Conservation (phyloP, 2,329 filamentous ascomycete genomes). For the Clarireedia monteithiana region DNA sequence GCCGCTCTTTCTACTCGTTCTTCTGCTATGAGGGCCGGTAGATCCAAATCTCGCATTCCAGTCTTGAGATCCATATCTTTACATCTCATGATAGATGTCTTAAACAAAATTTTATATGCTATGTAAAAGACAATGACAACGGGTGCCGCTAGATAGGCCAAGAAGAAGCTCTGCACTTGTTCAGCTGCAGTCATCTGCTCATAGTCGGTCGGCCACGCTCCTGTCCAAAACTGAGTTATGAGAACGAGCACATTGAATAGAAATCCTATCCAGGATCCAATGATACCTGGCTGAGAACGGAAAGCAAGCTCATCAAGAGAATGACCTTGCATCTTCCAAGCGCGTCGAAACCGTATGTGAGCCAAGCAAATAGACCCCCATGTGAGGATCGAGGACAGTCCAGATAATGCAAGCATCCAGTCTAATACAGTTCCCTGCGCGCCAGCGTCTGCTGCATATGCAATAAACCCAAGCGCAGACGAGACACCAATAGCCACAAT, state of each 20-base stretch:
- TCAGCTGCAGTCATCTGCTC: slow-evolving; percentile 34
- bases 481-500: slow-evolving; percentile 38
- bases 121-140: slow-evolving; percentile 62
- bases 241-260: slow-evolving; percentile 68
- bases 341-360: slow-evolving; percentile 60
- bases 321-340: slow-evolving; percentile 65
- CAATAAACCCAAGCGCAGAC: slow-evolving; percentile 34
- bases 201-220: slow-evolving; percentile 65
- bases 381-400: slow-evolving; percentile 50
- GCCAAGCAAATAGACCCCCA: slow-evolving; percentile 61
- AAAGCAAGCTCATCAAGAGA: slow-evolving; percentile 74
- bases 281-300: slow-evolving; percentile 66
- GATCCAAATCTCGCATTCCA: slow-evolving; percentile 76
- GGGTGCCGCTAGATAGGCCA: slow-evolving; percentile 62
- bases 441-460: slow-evolving; percentile 44
- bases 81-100: slow-evolving; percentile 57
- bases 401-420: slow-evolving; percentile 58
- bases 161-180: slow-evolving; percentile 62
- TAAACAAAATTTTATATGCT: slow-evolving; percentile 67
- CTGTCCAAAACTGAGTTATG: slow-evolving; percentile 81
- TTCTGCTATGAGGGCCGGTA: slow-evolving; percentile 69
- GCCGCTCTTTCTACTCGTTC: slow-evolving; percentile 64
- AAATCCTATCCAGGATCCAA: slow-evolving; percentile 76
- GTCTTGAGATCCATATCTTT: slow-evolving; percentile 82
- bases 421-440: slow-evolving; percentile 45